phyloP scores from a whole-genome alignment of 345 rosid genomes.

The Rhizophora mangle region DNA sequence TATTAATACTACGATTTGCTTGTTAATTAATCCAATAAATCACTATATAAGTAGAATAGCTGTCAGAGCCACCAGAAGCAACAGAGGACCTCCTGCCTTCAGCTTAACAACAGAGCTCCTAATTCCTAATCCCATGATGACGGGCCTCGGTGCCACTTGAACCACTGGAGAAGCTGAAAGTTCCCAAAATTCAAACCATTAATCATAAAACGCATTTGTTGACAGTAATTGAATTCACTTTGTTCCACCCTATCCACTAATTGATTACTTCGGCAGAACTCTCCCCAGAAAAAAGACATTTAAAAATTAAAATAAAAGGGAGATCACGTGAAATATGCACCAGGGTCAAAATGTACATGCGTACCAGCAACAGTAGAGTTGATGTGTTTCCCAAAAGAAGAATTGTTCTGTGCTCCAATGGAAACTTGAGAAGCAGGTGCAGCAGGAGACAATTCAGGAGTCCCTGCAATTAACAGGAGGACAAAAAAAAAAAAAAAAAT shows the following conservation, averaged over 20 bases:
- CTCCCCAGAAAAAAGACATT: too few species aligned
- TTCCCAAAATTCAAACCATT: too few species aligned
- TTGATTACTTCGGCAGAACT: too few species aligned
- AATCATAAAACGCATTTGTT: too few species aligned
- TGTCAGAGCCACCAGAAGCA: slow-evolving; percentile 24
- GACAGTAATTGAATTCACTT: too few species aligned
- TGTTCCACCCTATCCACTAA: too few species aligned
- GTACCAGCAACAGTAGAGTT: slow-evolving; percentile 41
- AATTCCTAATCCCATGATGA: slow-evolving; percentile 39
- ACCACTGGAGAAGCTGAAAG: slow-evolving; percentile 45
- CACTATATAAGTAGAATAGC: slow-evolving; percentile 24
- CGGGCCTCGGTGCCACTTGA: slow-evolving; percentile 43
- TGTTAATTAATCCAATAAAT: slow-evolving; percentile 10
- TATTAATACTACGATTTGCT: background rate
- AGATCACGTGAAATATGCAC: background rate
- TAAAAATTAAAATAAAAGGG: background rate
- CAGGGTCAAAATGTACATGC: background rate
- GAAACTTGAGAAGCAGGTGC: slow-evolving; percentile 46
- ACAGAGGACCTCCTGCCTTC: slow-evolving; percentile 25
- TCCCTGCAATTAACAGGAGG: slow-evolving; percentile 20
- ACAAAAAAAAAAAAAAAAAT: slow-evolving; percentile 2
- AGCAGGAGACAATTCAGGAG: slow-evolving; percentile 22
- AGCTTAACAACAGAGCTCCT: slow-evolving; percentile 26
- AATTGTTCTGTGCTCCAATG: slow-evolving; percentile 9
- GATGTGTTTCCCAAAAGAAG: slow-evolving; percentile 27